Evolutionary conservation across 2,329 filamentous ascomycete genomes (phyloP).

Genomic region (Aspergillus alliaceus): DNA sequence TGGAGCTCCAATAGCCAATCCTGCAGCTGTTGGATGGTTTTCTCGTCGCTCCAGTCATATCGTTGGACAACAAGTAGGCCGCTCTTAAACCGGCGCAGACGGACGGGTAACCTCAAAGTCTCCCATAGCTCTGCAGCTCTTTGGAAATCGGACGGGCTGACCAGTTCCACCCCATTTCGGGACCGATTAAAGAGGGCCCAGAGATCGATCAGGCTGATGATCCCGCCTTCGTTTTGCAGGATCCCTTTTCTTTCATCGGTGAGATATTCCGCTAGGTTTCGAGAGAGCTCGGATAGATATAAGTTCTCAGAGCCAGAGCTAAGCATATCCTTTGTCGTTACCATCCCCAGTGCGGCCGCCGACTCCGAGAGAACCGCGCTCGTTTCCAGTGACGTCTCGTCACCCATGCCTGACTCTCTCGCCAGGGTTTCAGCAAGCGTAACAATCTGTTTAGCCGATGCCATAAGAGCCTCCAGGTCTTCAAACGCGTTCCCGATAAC

Average conservation of each 20-base stretch:
- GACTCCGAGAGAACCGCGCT: conserved; percentile 77
- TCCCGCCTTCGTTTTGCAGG: conserved; percentile 76
- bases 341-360: conserved; percentile 76
- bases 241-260: conserved; percentile 81
- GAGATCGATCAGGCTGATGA: conserved; percentile 84
- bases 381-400: conserved; percentile 66
- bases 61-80: conserved; percentile 93
- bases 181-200: conserved; percentile 96
- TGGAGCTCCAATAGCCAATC: conserved; percentile 77
- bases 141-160: conserved; percentile 88
- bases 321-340: conserved; percentile 95
- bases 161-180: conserved; percentile 87
- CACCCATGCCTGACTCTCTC: conserved; percentile 61
- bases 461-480: conserved; percentile 94
- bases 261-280: conserved; percentile 83
- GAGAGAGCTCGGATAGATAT: conserved; percentile 83
- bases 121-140: conserved; percentile 89
- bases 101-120: conserved; percentile 78
- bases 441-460: conserved; percentile 93
- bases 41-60: conserved; percentile 84
- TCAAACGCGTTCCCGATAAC: conserved; percentile 94
- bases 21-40: conserved; percentile 74
- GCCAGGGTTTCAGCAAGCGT: conserved; percentile 88
- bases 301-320: conserved; percentile 77
- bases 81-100: conserved; percentile 84